phyloP scores from a whole-genome alignment of 352 stramenopile genomes.

The Phytophthora citricola region DNA sequence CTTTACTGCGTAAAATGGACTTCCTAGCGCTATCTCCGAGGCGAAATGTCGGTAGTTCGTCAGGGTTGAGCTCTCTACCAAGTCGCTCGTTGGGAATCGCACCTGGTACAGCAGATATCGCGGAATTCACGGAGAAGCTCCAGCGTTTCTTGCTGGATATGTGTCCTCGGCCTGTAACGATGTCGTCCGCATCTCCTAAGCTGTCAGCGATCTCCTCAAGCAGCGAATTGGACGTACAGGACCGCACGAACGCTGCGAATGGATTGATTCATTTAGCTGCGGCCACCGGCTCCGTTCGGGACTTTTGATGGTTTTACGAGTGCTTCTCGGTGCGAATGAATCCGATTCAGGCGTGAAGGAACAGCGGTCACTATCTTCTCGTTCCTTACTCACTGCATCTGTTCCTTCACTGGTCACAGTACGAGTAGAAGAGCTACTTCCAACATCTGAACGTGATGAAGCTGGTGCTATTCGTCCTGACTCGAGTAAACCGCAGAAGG shows the following conservation, averaged over 20 bases:
- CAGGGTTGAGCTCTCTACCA: not conserved
- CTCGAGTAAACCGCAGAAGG: conserved; percentile 8
- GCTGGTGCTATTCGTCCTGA: conserved; percentile 3
- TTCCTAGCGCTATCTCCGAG: conserved; percentile 46
- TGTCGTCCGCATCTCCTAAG: conserved; percentile 42
- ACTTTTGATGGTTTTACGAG: conserved; percentile 65
- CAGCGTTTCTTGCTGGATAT: conserved; percentile 58
- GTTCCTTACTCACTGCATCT: conserved; percentile 34
- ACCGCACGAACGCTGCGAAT: conserved; percentile 62
- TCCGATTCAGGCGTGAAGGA: conserved; percentile 31
- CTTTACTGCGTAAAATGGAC: conserved; percentile 44
- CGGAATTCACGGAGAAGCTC: conserved; percentile 43
- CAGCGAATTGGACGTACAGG: conserved; percentile 39
- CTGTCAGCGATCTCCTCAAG: conserved; percentile 32
- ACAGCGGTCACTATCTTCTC: conserved; percentile 24
- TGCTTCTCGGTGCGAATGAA: conserved; percentile 57
- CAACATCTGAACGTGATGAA: conserved; percentile 17
- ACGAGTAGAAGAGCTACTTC: conserved; percentile 14
- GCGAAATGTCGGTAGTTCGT: conserved; percentile 5
- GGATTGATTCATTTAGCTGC: conserved; percentile 62
- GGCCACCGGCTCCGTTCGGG: conserved; percentile 52
- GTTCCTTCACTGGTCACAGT: conserved; percentile 36
- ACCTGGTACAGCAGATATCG: conserved; percentile 14
- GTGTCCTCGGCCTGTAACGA: conserved; percentile 29
- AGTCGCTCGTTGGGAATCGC: not conserved